Evolutionary conservation across 164 flowering plant species (phyloP), one percentile per base, ranked within the genome.

Genomic region (Stephania cephalantha): DNA sequence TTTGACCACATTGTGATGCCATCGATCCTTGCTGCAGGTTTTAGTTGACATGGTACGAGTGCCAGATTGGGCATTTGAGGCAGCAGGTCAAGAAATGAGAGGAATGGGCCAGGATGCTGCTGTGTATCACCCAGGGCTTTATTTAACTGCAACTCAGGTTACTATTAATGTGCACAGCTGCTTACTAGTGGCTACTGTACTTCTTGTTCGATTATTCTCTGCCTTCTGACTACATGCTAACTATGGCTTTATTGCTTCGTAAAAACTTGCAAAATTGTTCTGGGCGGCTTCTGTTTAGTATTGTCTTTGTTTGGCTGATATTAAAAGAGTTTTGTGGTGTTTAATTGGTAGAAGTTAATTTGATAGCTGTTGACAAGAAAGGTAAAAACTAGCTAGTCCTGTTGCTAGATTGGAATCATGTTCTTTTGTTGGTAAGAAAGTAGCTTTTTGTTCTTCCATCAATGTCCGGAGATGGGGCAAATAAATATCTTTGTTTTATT

Each of bases 61-160:
- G 17, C 99, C 99, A 9, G 95, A 90, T 75, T 94, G 98, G 99
- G 97, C 98, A 74, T 90, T 94, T 86, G 98, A 94, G 88, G 97
- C 97, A 78, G 98, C 97, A 66, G 97, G 97, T 73, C 98, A 89
- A 80, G 99, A 94, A 81, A 77, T 93, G 91, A 91, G 97, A 86
- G 93, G 84, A 69, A 90, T 96, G 94, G 97, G 95, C 63, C 99
- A 92, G 84, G 99, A 96, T 84, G 80, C 95, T 53, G 88, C 93
- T 78, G 81, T 91, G 30, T 96, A 92, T 77, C 95, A 91, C 67
- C 98, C 98, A 4, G 97, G 97, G 63, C 89, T 90, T 68, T 94
- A 91, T 87, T 82, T 96, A 81, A 94, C 97, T 55, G 79, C 93
- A 66, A 85, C 99, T 66, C 98, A 96, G 95, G 99, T 88, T 81